A percentile compares a stretch with the other conserved stretches of the same genome.
These are phyloP conservation scores for Pavlovales sp. DNA, from an alignment of 208 protist species.

Conservation along the genomic window DNA sequence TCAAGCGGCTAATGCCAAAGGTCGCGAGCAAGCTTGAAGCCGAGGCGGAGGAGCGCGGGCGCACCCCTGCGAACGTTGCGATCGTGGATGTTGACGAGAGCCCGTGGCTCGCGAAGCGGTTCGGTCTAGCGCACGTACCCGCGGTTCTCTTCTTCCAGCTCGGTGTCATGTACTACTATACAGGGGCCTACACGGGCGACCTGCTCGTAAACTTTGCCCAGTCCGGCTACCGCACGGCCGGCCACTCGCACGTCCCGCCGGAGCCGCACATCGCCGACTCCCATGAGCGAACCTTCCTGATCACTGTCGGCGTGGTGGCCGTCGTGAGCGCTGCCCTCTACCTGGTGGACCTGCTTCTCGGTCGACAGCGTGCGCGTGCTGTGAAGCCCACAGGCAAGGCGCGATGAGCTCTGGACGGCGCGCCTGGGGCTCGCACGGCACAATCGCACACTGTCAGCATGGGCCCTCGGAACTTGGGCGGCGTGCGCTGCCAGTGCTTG, in stretches of 20 bases:
- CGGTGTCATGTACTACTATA: slow-evolving; percentile 37
- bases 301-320: not conserved
- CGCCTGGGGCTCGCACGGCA: no score
- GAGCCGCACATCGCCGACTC: slow-evolving; percentile 32
- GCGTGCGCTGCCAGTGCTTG: no score
- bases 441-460: no score
- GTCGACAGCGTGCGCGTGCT: no score
- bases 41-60: not conserved
- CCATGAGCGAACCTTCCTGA: slow-evolving; percentile 33
- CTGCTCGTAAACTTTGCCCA: slow-evolving; percentile 14
- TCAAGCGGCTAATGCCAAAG: not conserved
- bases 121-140: slow-evolving; percentile 10
- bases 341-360: not conserved
- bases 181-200: not conserved
- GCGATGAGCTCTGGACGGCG: no score
- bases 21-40: not conserved
- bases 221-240: not conserved
- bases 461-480: no score
- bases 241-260: slow-evolving; percentile 27
- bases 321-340: not conserved
- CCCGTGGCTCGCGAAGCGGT: slow-evolving; percentile 29
- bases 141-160: slow-evolving; percentile 20
- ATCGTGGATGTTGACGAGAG: not conserved
- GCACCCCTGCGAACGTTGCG: slow-evolving; percentile 21
- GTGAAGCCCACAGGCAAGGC: not conserved